Evolutionary conservation across 306 rosid species (phyloP).

Genomic region (Carpinus viminea): DNA sequence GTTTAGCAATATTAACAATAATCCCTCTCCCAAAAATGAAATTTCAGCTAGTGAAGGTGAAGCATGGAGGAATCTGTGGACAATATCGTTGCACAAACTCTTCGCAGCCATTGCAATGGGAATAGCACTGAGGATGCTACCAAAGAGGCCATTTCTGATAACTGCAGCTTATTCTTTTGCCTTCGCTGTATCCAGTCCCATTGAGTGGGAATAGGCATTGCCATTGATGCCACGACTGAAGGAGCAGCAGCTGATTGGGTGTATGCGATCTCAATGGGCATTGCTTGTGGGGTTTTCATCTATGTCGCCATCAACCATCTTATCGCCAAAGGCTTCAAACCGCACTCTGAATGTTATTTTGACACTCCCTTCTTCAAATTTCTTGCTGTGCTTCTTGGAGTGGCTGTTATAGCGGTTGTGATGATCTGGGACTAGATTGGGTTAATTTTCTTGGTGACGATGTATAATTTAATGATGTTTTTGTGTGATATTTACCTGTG

Average conservation of each 20-base stretch:
- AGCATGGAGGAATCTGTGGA: conserved; percentile 90
- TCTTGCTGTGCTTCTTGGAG: conserved; percentile 68
- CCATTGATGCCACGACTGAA: conserved; percentile 66
- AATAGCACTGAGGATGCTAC: conserved; percentile 67
- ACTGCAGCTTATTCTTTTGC: conserved; percentile 58
- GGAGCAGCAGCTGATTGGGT: conserved; percentile 68
- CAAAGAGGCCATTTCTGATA: conserved; percentile 58
- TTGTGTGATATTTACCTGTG: not conserved
- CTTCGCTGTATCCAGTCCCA: conserved; percentile 70
- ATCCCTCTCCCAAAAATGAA: not conserved
- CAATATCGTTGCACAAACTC: conserved; percentile 75
- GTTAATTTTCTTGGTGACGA: not conserved
- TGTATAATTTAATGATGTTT: not conserved
- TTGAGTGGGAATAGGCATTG: conserved; percentile 79
- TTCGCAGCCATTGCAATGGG: conserved; percentile 88
- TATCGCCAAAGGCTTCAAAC: conserved; percentile 65
- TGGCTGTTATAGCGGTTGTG: conserved; percentile 62
- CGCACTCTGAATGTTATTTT: conserved; percentile 31
- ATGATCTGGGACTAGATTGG: conserved; percentile 62
- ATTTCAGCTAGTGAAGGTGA: conserved; percentile 48
- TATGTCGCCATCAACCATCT: conserved; percentile 83
- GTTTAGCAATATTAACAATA: not conserved
- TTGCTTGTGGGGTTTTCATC: conserved; percentile 76
- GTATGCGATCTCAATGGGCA: conserved; percentile 73
- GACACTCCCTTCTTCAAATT: conserved; percentile 63